Base-by-base conservation (phyloP, 2,329 filamentous ascomycete species). In the Pestalotiopsis sp. region DNA sequence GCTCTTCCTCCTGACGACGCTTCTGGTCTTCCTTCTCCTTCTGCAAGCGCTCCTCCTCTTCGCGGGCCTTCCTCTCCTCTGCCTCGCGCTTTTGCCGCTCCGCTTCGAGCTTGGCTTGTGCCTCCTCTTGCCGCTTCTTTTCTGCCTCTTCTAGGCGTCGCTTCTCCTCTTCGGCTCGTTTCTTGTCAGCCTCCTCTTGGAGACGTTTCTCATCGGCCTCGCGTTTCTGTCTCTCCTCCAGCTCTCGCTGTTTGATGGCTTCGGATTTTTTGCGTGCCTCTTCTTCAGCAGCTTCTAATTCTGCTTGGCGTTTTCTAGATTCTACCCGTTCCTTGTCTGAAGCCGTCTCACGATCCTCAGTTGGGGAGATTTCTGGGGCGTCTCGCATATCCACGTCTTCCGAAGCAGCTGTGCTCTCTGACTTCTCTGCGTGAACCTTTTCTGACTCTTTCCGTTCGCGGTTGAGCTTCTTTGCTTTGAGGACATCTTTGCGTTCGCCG, bases 371-470 rank as follows among this genome's bases (percentile, higher is more conserved):
- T 31, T 75, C 73, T 13, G 73, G 58, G 79, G 81, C 83, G 70
- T 89, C 87, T 2, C 79, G 80, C 87, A 90, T 89, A 23, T 87
- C 86, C 9, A 87, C 76, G 67, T 89, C 87, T 69, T 89, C 87
- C 0, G 85, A 85, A 72, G 88, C 88, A 55, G 89, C 86, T 62
- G 85, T 84, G n/a, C 88, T 86, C 67, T 80, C 84, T 17, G 79
- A 76, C 72, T 84, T 86, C 55, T 88, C 86, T 3, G 79, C 78
- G 2, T 79, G 75, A 11, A 73, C 78, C 70, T 84, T 86, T 17
- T 78, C 76, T 2, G 77, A 78, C 36, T 86, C 83, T 62, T 81
- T 81, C 2, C 82, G 81, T 27, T 81, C 79, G n/a, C 80, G 79
- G 58, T 76, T 82, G 7, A 74, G 68, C 74, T 82, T 83, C 67